These are phyloP conservation scores for Cytospora schulzeri DNA, from an alignment of 2,329 filamentous ascomycete species.

Conservation along the genomic window DNA sequence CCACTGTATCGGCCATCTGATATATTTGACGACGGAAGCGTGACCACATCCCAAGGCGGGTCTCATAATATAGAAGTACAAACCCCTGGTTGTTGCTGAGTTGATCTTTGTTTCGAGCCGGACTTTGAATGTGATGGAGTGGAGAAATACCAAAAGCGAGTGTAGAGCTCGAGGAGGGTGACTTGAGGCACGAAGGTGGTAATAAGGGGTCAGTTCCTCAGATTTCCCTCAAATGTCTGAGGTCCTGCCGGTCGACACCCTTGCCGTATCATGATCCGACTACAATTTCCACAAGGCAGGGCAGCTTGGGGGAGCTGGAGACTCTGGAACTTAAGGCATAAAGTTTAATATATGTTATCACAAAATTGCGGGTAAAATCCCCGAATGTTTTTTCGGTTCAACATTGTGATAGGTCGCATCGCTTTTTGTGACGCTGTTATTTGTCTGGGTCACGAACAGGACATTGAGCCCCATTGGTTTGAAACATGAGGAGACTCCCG, in stretches of 20 bases:
- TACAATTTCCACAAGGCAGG: conserved; percentile 8
- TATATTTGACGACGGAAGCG: conserved; percentile 3
- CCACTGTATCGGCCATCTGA: neutral
- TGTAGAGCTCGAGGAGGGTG: conserved; percentile 4
- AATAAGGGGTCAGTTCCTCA: conserved; percentile 3
- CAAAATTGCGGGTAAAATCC: neutral
- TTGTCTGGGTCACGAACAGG: neutral
- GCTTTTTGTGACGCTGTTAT: neutral
- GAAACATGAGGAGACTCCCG: conserved; percentile 22
- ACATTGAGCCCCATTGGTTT: conserved; percentile 13
- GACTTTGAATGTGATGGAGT: neutral
- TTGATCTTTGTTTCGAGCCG: conserved; percentile 11
- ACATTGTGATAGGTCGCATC: neutral
- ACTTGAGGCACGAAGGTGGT: neutral
- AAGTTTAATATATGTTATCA: conserved; percentile 6
- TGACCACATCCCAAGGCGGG: conserved; percentile 7
- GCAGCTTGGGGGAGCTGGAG: conserved; percentile 8
- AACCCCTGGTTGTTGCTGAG: conserved; percentile 13
- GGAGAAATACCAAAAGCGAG: neutral
- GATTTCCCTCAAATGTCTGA: conserved; percentile 18
- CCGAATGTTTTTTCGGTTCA: neutral
- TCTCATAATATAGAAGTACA: conserved; percentile 7
- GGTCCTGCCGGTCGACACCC: conserved; percentile 19
- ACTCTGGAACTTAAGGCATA: neutral
- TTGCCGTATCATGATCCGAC: conserved; percentile 2